These are phyloP conservation scores for Lotmaria passim DNA, from an alignment of 208 protist genomes.

Conservation along the genomic window DNA sequence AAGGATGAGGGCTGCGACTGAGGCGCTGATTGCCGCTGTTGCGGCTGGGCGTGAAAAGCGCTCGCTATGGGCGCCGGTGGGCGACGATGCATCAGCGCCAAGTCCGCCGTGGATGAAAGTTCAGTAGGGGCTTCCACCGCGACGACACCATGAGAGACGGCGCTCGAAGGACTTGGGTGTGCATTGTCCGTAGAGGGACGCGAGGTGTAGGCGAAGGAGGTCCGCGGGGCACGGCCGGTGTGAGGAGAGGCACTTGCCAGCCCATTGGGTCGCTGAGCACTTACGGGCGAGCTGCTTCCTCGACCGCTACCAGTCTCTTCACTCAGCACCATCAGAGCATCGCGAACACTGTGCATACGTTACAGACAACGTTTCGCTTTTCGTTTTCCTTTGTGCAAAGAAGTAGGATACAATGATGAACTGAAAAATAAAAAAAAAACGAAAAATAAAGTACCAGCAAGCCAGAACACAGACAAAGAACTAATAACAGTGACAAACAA, in stretches of 20 bases:
- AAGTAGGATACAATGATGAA: neutral
- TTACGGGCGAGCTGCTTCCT: neutral
- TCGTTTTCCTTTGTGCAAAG: too few relatives aligned
- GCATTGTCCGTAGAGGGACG: neutral
- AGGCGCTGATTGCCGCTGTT: neutral
- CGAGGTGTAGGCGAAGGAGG: conserved; percentile 38
- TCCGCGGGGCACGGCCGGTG: conserved; percentile 30
- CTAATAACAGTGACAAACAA: neutral
- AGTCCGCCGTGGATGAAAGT: neutral
- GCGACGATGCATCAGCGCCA: neutral
- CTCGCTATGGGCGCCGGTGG: neutral
- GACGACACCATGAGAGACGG: neutral
- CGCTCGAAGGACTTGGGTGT: neutral
- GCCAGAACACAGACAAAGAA: too few relatives aligned
- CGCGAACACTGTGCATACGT: conserved; percentile 10
- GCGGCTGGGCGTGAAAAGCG: neutral
- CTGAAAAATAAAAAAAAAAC: neutral
- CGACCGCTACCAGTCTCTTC: conserved; percentile 6
- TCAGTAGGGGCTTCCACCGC: neutral
- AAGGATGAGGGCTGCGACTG: too few relatives aligned
- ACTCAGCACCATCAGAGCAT: conserved; percentile 13
- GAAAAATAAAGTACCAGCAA: neutral
- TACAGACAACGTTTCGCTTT: too few relatives aligned
- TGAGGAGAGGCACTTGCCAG: neutral
- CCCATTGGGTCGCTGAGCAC: neutral